These are phyloP conservation scores for Mucor saturninus DNA, from an alignment of 371 early-diverging fungal genomes.

Conservation along the genomic window DNA sequence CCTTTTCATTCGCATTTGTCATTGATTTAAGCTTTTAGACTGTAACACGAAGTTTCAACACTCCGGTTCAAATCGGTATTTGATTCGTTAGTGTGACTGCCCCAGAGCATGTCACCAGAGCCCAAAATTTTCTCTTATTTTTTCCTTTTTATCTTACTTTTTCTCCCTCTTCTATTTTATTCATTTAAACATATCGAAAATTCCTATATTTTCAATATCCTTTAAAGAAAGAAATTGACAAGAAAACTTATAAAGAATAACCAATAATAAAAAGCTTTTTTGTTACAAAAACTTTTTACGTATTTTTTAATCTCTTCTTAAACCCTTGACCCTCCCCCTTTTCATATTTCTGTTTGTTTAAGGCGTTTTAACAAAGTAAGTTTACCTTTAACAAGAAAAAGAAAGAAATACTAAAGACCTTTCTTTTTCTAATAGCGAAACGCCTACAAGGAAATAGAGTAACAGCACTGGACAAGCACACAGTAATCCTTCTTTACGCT, in stretches of 20 bases:
- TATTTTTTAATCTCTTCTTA: slow-evolving; percentile 13
- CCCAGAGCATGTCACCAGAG: too few species aligned
- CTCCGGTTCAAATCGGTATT: not conserved
- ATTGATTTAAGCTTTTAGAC: too few species aligned
- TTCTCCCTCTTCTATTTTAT: not conserved
- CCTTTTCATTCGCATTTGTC: too few species aligned
- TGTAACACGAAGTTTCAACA: not conserved
- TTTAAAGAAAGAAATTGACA: not conserved
- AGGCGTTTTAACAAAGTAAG: slow-evolving; percentile 33
- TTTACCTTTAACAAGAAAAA: not conserved
- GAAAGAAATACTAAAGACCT: not conserved
- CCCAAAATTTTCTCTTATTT: not conserved
- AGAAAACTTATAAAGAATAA: not conserved
- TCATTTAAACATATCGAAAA: not conserved
- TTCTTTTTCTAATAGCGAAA: slow-evolving; percentile 18
- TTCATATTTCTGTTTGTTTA: slow-evolving; percentile 33
- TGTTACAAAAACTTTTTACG: slow-evolving; percentile 10
- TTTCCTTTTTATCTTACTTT: not conserved
- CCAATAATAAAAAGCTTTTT: slow-evolving; percentile 14
- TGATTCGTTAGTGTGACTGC: not conserved
- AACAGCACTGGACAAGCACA: slow-evolving; percentile 61
- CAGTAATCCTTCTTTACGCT: slow-evolving; percentile 57
- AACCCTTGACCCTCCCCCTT: slow-evolving; percentile 19
- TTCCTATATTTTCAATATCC: not conserved
- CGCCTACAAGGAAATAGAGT: slow-evolving; percentile 50